Conservation (phyloP, 2,329 filamentous ascomycete species). For the Colletotrichum lini region DNA sequence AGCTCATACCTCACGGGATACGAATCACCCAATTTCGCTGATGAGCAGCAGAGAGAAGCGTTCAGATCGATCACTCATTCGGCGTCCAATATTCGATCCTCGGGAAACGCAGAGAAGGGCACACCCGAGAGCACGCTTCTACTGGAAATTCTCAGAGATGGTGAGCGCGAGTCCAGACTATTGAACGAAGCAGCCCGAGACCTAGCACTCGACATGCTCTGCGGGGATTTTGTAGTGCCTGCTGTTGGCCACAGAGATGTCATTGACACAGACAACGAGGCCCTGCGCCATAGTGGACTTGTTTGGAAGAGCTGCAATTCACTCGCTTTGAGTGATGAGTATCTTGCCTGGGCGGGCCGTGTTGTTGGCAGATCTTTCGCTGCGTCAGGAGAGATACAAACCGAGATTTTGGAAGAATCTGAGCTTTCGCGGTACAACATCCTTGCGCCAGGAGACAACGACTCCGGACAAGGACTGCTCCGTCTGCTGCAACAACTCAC, state of each 20-base stretch:
- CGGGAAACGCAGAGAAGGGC: constrained; percentile 78
- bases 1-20: constrained; percentile 77
- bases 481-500: constrained; percentile 74
- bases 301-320: constrained; percentile 84
- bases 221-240: constrained; percentile 79
- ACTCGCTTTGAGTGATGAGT: constrained; percentile 75
- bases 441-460: constrained; percentile 61
- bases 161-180: constrained; percentile 71
- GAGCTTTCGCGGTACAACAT: constrained; percentile 65
- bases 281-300: constrained; percentile 72
- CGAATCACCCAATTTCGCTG: constrained; percentile 66
- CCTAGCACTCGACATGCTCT: constrained; percentile 80
- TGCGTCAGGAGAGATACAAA: constrained; percentile 77
- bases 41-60: constrained; percentile 64
- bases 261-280: constrained; percentile 76
- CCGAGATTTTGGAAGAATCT: constrained; percentile 73
- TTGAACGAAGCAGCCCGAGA: constrained; percentile 79
- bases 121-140: constrained; percentile 86
- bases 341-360: constrained; percentile 87
- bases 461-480: constrained; percentile 76
- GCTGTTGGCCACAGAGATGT: constrained; percentile 71
- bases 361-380: constrained; percentile 89
- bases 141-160: constrained; percentile 84
- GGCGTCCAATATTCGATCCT: constrained; percentile 75
- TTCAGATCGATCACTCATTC: constrained; percentile 79